Evolutionary conservation across 2,329 filamentous ascomycete genomes (phyloP).

Genomic region (Pseudovirgaria hyperparasitica): DNA sequence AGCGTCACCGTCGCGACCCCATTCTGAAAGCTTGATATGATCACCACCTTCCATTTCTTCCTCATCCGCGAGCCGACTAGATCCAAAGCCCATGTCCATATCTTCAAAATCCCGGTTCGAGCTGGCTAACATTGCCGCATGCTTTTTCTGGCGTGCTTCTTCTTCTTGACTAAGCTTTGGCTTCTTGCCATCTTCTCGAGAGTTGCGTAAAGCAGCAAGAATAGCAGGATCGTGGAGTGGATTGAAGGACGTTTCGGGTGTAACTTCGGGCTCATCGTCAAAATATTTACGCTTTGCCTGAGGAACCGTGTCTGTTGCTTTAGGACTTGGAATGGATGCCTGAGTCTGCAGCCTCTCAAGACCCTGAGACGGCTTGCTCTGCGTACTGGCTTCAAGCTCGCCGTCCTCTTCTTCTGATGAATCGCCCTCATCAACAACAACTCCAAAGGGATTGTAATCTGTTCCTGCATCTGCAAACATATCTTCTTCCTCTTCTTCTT

Average conservation of each 20-base stretch:
- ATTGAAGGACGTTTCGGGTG: slow-evolving; percentile 14
- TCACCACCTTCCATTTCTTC: slow-evolving; percentile 57
- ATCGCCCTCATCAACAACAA: slow-evolving; percentile 35
- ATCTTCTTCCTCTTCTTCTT: slow-evolving; percentile 40
- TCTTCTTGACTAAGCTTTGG: slow-evolving; percentile 40
- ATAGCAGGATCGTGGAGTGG: slow-evolving; percentile 59
- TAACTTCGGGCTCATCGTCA: slow-evolving; percentile 13
- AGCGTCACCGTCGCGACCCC: slow-evolving; percentile 39
- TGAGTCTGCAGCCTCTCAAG: slow-evolving; percentile 2
- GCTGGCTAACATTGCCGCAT: slow-evolving; percentile 53
- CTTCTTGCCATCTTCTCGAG: slow-evolving; percentile 36
- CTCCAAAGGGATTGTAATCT: slow-evolving; percentile 47
- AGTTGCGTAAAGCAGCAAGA: slow-evolving; percentile 74
- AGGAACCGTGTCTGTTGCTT: slow-evolving; percentile 12
- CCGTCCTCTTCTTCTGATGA: slow-evolving; percentile 14
- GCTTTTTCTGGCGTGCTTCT: slow-evolving; percentile 51
- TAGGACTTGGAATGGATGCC: slow-evolving; percentile 4
- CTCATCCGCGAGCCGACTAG: slow-evolving; percentile 74
- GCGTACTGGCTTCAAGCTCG: slow-evolving; percentile 3
- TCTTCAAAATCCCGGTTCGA: slow-evolving; percentile 74
- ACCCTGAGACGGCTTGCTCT: slow-evolving; percentile 2
- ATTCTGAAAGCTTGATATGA: slow-evolving; percentile 55
- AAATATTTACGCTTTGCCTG: slow-evolving; percentile 23
- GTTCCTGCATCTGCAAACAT: slow-evolving; percentile 50
- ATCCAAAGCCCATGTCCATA: slow-evolving; percentile 89